phyloP scores from a whole-genome alignment of 2,329 filamentous ascomycete species.

The Aspergillus neotritici region DNA sequence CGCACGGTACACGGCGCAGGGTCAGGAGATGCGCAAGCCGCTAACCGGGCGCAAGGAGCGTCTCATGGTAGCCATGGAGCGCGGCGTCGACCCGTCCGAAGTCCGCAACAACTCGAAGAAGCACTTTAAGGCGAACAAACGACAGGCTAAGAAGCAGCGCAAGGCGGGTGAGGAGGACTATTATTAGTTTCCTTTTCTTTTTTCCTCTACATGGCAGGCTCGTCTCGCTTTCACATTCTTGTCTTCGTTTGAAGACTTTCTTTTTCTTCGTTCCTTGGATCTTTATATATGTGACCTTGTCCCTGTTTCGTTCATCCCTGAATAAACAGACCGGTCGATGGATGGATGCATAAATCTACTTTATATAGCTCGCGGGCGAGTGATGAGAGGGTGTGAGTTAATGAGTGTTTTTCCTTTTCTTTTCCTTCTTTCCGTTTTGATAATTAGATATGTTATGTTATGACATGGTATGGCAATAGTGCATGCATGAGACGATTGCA shows the following conservation, averaged over 20 bases:
- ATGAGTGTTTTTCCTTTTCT: neutral
- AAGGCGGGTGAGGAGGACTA: conserved; percentile 28
- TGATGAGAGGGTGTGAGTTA: conserved; percentile 8
- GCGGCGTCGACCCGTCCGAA: conserved; percentile 76
- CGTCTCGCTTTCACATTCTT: too few species aligned
- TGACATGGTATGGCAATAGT: too few species aligned
- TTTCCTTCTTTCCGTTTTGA: conserved; percentile 1
- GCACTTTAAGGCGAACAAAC: conserved; percentile 53
- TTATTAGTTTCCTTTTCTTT: conserved; percentile 17
- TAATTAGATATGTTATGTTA: neutral
- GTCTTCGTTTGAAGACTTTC: neutral
- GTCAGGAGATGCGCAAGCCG: conserved; percentile 63
- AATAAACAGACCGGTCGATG: neutral
- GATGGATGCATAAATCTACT: too few species aligned
- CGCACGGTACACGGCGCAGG: conserved; percentile 82
- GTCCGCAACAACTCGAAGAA: conserved; percentile 69
- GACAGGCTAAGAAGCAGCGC: conserved; percentile 28
- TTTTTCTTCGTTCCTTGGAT: neutral
- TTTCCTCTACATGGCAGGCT: neutral
- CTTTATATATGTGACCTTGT: too few species aligned
- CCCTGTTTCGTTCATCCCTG: too few species aligned
- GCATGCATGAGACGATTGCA: too few species aligned
- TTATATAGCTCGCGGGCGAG: conserved; percentile 17
- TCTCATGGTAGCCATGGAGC: conserved; percentile 75
- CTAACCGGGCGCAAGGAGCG: conserved; percentile 76